phyloP scores from a whole-genome alignment of 2,329 filamentous ascomycete genomes.

The Polychaeton citri region DNA sequence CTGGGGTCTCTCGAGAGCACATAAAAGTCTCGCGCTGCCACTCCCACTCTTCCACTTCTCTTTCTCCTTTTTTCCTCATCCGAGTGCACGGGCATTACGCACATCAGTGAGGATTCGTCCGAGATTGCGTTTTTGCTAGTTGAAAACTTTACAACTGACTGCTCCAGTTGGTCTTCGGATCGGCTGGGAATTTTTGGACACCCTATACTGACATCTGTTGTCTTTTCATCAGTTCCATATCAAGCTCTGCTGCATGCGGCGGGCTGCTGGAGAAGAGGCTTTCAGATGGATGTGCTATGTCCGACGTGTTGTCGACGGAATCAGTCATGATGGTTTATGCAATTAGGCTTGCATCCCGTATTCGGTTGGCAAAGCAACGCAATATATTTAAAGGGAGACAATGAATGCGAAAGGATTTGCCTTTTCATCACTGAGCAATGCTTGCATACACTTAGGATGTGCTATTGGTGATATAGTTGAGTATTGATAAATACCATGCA shows the following conservation, averaged over 20 bases:
- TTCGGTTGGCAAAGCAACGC: too few species aligned
- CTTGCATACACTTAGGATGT: too few species aligned
- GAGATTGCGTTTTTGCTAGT: constrained; percentile 83
- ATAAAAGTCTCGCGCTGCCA: constrained; percentile 2
- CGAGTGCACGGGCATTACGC: constrained; percentile 66
- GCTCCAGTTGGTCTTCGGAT: neutral
- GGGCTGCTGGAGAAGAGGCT: neutral
- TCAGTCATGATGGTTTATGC: too few species aligned
- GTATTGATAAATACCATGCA: too few species aligned
- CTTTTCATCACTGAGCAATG: too few species aligned
- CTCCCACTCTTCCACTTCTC: constrained; percentile 3
- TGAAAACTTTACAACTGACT: constrained; percentile 53
- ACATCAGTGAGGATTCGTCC: constrained; percentile 78
- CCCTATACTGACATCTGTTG: neutral
- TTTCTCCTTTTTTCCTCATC: constrained; percentile 37
- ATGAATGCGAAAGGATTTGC: too few species aligned
- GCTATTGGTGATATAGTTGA: too few species aligned
- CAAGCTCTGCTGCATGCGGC: neutral
- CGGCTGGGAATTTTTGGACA: constrained; percentile 1
- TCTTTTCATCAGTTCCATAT: constrained; percentile 1
- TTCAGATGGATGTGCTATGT: too few species aligned
- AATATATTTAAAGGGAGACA: too few species aligned
- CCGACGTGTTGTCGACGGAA: too few species aligned
- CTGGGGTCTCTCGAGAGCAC: too few species aligned
- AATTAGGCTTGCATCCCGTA: too few species aligned